Conservation (phyloP, 495 filamentous ascomycete species). For the Melanomma pulvis-pyrius region DNA sequence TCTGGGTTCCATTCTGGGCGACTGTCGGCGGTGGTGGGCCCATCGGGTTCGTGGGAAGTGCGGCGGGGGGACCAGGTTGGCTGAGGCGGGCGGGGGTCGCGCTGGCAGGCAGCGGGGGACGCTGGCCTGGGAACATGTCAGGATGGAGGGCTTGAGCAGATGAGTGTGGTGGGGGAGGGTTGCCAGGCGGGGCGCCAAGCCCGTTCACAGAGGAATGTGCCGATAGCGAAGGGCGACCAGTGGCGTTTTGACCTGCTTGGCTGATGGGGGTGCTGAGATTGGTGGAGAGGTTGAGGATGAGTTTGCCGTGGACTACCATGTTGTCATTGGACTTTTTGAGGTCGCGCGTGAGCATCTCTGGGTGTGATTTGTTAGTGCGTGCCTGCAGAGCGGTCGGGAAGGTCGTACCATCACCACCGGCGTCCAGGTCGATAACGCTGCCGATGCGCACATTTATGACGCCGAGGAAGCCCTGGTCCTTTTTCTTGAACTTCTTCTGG, state of each 20-base stretch:
- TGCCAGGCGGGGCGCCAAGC: slow-evolving; percentile 14
- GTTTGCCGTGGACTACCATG: slow-evolving; percentile 93
- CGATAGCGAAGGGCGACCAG: slow-evolving; percentile 41
- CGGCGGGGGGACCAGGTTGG: slow-evolving; percentile 44
- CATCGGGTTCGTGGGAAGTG: slow-evolving; percentile 25
- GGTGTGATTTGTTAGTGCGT: slow-evolving; percentile 3
- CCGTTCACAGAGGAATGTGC: slow-evolving; percentile 44
- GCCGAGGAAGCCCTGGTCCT: slow-evolving; percentile 97
- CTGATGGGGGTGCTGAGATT: slow-evolving; percentile 67
- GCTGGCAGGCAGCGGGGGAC: slow-evolving; percentile 37
- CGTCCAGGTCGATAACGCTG: slow-evolving; percentile 84
- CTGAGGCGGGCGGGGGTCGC: slow-evolving; percentile 48
- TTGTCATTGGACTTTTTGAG: slow-evolving; percentile 98
- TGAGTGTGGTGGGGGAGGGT: slow-evolving; percentile 40
- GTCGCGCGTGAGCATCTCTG: slow-evolving; percentile 96
- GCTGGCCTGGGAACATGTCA: slow-evolving; percentile 36
- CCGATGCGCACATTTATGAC: slow-evolving; percentile 97
- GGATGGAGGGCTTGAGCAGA: slow-evolving; percentile 42
- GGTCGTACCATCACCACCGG: slow-evolving; percentile 82
- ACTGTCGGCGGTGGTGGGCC: slow-evolving; percentile 46
- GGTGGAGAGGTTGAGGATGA: slow-evolving; percentile 93
- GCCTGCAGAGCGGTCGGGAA: slow-evolving; percentile 1
- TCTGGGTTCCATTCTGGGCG: slow-evolving; percentile 44
- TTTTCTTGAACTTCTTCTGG: slow-evolving; percentile 99
- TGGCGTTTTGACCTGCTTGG: slow-evolving; percentile 18